Conservation (phyloP, 2,329 filamentous ascomycete species). For the Blastomyces parvus region DNA sequence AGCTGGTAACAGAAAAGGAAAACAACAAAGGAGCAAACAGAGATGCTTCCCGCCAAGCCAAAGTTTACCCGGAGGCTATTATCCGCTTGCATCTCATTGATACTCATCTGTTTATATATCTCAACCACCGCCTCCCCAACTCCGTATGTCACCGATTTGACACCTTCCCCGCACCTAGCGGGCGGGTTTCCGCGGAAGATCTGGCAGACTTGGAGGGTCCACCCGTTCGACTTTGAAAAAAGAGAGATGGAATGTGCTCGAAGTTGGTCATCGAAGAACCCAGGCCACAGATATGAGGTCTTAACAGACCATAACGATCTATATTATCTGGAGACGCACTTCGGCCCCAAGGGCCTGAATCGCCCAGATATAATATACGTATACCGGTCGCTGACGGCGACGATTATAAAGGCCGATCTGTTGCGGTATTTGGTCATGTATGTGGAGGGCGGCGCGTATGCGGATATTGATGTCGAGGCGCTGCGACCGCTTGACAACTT, state of each 20-base stretch:
- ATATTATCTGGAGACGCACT: constrained; percentile 59
- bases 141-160: constrained; percentile 18
- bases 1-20: neutral
- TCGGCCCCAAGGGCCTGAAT: constrained; percentile 55
- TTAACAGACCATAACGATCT: constrained; percentile 60
- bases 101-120: constrained; percentile 40
- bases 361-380: constrained; percentile 56
- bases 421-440: constrained; percentile 60
- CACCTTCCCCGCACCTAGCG: constrained; percentile 17
- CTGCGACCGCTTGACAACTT: constrained; percentile 47
- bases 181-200: constrained; percentile 55
- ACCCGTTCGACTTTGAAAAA: constrained; percentile 56
- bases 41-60: neutral
- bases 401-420: constrained; percentile 59
- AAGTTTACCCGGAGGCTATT: constrained; percentile 1
- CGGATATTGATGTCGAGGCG: constrained; percentile 52
- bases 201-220: constrained; percentile 69
- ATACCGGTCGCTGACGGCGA: constrained; percentile 51
- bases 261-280: constrained; percentile 59
- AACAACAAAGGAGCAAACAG: neutral
- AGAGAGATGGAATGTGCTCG: constrained; percentile 51
- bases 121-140: constrained; percentile 35
- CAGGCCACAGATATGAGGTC: constrained; percentile 57
- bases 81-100: constrained; percentile 35
- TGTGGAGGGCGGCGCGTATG: constrained; percentile 52